These are phyloP conservation scores for Aphanomyces cochlioides DNA, from an alignment of 352 stramenopile species.

Conservation along the genomic window DNA sequence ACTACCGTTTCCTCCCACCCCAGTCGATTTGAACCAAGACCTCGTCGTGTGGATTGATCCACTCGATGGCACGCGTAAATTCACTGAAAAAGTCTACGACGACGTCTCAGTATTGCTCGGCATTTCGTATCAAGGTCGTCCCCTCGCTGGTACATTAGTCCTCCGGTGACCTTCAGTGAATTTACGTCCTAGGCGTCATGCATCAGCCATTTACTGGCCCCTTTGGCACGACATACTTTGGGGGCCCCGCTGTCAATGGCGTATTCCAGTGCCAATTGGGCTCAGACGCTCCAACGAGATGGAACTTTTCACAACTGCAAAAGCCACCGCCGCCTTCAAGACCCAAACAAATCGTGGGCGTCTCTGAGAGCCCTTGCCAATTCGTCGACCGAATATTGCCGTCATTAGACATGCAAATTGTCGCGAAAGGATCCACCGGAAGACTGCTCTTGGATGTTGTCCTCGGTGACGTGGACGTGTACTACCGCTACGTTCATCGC, in stretches of 20 bases:
- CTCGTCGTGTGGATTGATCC: slow-evolving; percentile 78
- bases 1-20: slow-evolving; percentile 23
- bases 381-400: neutral
- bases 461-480: slow-evolving; percentile 56
- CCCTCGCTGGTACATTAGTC: slow-evolving; percentile 35
- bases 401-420: neutral
- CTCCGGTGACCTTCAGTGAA: neutral
- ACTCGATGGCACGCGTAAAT: slow-evolving; percentile 75
- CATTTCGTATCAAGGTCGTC: slow-evolving; percentile 60
- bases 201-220: slow-evolving; percentile 61
- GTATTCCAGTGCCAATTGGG: neutral
- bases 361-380: slow-evolving; percentile 4
- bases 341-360: neutral
- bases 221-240: slow-evolving; percentile 52
- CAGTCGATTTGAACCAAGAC: slow-evolving; percentile 39
- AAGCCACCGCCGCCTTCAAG: neutral
- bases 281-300: neutral
- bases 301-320: neutral
- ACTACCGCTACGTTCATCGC: slow-evolving; percentile 62
- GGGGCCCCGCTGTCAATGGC: neutral
- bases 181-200: slow-evolving; percentile 44
- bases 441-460: slow-evolving; percentile 69
- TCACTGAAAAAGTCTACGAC: slow-evolving; percentile 63
- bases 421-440: slow-evolving; percentile 40
- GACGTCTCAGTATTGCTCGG: slow-evolving; percentile 76